Conservation (phyloP, 331 rosid species). For the Quercus phellos region DNA sequence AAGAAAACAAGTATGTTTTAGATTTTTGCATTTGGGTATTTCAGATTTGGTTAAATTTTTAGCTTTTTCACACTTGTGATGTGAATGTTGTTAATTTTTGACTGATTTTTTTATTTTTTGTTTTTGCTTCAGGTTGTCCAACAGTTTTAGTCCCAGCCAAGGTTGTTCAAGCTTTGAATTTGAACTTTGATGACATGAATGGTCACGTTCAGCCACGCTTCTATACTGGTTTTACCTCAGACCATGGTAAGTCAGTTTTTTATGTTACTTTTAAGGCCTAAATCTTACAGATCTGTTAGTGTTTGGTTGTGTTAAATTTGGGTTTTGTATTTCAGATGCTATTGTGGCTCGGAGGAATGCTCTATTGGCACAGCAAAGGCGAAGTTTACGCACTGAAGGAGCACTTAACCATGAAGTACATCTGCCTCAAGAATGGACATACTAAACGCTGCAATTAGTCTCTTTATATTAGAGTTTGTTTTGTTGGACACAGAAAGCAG, state of each 20-base stretch:
- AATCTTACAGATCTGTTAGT: background rate
- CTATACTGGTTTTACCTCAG: constrained; percentile 18
- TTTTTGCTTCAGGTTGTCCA: constrained; percentile 18
- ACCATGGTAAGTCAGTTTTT: constrained; percentile 37
- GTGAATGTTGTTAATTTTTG: background rate
- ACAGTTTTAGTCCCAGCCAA: constrained; percentile 31
- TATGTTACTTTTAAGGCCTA: background rate
- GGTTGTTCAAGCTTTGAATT: constrained; percentile 33
- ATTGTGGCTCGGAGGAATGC: constrained; percentile 49
- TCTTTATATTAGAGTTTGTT: background rate
- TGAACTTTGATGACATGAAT: constrained; percentile 23
- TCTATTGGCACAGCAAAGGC: constrained; percentile 29
- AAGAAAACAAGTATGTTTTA: constrained; percentile 40
- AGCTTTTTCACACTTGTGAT: too few relatives aligned
- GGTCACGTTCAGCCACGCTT: constrained; percentile 23
- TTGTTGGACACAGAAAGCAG: constrained; percentile 19
- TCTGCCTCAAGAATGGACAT: constrained; percentile 88
- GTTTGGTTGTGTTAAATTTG: background rate
- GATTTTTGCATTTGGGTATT: background rate
- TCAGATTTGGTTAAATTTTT: too few relatives aligned
- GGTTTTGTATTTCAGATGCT: constrained; percentile 33
- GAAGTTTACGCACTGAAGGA: constrained; percentile 34
- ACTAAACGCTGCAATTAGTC: constrained; percentile 23
- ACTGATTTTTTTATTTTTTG: background rate
- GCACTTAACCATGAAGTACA: constrained; percentile 44